Evolutionary conservation across 805 yeast genomes (phyloP), one percentile per base, ranked within the genome.

Genomic region (Starmerella davenportii): DNA sequence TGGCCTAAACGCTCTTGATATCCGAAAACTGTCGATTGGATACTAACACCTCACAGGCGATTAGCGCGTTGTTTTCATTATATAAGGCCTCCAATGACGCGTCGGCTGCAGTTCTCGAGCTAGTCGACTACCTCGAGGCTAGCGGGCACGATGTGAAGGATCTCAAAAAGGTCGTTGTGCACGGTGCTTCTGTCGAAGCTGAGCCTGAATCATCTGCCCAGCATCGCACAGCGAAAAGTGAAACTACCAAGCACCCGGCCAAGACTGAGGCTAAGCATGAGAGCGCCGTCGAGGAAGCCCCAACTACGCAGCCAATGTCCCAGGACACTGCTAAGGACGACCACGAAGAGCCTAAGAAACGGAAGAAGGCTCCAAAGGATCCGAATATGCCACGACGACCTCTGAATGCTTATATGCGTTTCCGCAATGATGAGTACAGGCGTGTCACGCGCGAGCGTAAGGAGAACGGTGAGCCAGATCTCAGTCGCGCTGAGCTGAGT

Each of bases 311-410:
- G 9, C n/a, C n/a, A n/a, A n/a, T n/a, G n/a, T n/a, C n/a, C n/a
- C n/a, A n/a, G n/a, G 43, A 34, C 49, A 8, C 23, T 24, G 3
- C 36, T 39, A 19, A 38, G 30, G 16, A 43, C 35, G 14, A 42
- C 41, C 13, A 36, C 30, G 21, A 20, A 25, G 20, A 17, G 17
- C 29, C 19, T 7, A 37, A 37, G 38, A 30, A 35, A 19, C 65
- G 63, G 48, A 59, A 57, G 41, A 76, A 71, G 60, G 72, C 69
- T 51, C 64, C 61, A 51, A 65, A 60, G 50, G 96, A 87, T 59
- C 95, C 95, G 38, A 76, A 79, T 52, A 95, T 94, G 34, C 98
- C 98, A 43, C 82, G 80, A 66, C 84, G 84, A 53, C 96, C 98
- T 14, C 65, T 81, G 53, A 84, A 95, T 18, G 78, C 80, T 34